Evolutionary conservation across 2,329 filamentous ascomycete species (phyloP).

Genomic region (Fusarium oxysporum): DNA sequence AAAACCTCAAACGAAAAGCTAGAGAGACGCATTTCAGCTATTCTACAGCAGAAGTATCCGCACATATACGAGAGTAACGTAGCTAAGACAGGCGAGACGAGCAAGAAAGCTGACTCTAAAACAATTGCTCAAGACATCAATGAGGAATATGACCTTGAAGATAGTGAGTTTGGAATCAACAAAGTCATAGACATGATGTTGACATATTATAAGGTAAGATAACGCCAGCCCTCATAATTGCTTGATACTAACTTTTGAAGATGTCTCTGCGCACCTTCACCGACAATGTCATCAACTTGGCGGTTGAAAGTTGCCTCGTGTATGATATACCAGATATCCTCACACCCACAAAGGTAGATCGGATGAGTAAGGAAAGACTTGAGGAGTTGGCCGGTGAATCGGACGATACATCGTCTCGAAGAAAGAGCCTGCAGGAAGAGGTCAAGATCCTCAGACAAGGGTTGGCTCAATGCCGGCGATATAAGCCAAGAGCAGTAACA

Average conservation of each 20-base stretch:
- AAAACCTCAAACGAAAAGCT: background rate
- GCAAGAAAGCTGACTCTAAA: background rate
- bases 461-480: constrained; percentile 8
- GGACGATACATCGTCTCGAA: background rate
- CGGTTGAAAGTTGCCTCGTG: constrained; percentile 59
- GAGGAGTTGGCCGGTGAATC: constrained; percentile 29
- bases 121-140: background rate
- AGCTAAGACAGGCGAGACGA: background rate
- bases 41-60: background rate
- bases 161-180: constrained; percentile 50
- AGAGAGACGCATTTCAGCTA: background rate
- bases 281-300: constrained; percentile 61
- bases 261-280: constrained; percentile 58
- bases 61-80: background rate
- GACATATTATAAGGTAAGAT: constrained; percentile 57
- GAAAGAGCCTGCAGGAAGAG: constrained; percentile 18
- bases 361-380: constrained; percentile 4
- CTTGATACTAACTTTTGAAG: constrained; percentile 37
- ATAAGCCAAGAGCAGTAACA: constrained; percentile 22
- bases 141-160: background rate
- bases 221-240: rapidly evolving
- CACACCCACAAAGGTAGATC: background rate
- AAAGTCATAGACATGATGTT: constrained; percentile 59
- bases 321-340: background rate
- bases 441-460: constrained; percentile 20